Evolutionary conservation across 495 filamentous ascomycete species (phyloP).

Genomic region (Annulohypoxylon maeteangense): DNA sequence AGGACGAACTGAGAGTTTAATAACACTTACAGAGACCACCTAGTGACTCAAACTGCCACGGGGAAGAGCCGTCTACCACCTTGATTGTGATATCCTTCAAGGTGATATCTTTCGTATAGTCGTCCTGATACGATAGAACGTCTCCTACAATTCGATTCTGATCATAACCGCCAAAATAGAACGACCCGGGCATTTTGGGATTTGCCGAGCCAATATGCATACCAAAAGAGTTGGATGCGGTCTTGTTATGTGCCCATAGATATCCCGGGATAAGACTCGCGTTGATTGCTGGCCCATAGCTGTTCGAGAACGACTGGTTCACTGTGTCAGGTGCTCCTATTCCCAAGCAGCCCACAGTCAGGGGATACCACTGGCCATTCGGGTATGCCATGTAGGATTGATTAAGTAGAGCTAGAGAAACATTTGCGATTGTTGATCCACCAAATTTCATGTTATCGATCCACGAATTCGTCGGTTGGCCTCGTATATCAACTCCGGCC

Average conservation of each 20-base stretch:
- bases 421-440: conserved; percentile 33
- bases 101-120: conserved; percentile 45
- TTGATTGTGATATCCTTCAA: conserved; percentile 57
- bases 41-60: conserved; percentile 51
- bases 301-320: conserved; percentile 47
- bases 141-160: conserved; percentile 53
- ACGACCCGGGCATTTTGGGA: conserved; percentile 53
- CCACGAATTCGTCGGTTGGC: conserved; percentile 37
- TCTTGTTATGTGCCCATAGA: conserved; percentile 49
- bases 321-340: conserved; percentile 48
- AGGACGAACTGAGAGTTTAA: background rate
- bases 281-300: conserved; percentile 41
- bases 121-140: conserved; percentile 44
- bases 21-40: conserved; percentile 44
- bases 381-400: conserved; percentile 45
- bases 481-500: conserved; percentile 34
- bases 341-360: conserved; percentile 50
- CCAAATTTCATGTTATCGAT: conserved; percentile 40
- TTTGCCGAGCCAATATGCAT: conserved; percentile 65
- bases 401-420: conserved; percentile 40
- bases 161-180: conserved; percentile 65
- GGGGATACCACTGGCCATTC: conserved; percentile 48
- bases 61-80: conserved; percentile 55
- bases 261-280: conserved; percentile 50
- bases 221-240: conserved; percentile 61